A percentile compares a stretch with the other conserved stretches of the same genome.
These are phyloP conservation scores for Ceratobasidium theobromae DNA, from an alignment of 1,284 basidiomycete species.

Conservation along the genomic window DNA sequence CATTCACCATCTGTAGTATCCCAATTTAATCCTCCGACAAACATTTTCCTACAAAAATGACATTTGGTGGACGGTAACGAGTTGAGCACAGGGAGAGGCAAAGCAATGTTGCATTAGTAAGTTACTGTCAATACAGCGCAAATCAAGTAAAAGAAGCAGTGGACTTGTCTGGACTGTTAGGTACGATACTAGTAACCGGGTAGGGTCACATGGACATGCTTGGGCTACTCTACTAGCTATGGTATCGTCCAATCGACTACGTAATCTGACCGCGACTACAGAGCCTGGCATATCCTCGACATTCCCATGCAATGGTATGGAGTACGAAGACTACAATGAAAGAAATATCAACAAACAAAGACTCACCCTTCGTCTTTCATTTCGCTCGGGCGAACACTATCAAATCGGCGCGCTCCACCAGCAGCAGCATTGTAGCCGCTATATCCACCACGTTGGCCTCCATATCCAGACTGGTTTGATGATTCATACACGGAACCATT, in stretches of 20 bases:
- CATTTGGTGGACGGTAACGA: constrained; percentile 41
- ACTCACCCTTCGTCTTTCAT: constrained; percentile 99
- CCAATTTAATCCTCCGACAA: constrained; percentile 95
- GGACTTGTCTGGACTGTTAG: constrained; percentile 66
- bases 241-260: constrained; percentile 24
- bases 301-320: constrained; percentile 37
- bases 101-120: constrained; percentile 59
- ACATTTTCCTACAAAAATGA: constrained; percentile 83
- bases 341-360: background rate
- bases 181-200: constrained; percentile 30
- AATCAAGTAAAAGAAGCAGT: constrained; percentile 57
- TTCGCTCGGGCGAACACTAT: constrained; percentile 82
- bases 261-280: constrained; percentile 26
- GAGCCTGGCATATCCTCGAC: constrained; percentile 26
- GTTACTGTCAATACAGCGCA: constrained; percentile 64
- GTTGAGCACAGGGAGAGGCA: constrained; percentile 33
- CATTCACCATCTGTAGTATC: constrained; percentile 87
- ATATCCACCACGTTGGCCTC: constrained; percentile 44
- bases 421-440: constrained; percentile 35
- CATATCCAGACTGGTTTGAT: constrained; percentile 42
- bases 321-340: constrained; percentile 23
- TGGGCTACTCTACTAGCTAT: constrained; percentile 31
- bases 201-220: constrained; percentile 27
- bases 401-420: constrained; percentile 48
- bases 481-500: constrained; percentile 52